Evolutionary conservation across 345 rosid species (phyloP).

Genomic region (Eucalyptus curtisii): DNA sequence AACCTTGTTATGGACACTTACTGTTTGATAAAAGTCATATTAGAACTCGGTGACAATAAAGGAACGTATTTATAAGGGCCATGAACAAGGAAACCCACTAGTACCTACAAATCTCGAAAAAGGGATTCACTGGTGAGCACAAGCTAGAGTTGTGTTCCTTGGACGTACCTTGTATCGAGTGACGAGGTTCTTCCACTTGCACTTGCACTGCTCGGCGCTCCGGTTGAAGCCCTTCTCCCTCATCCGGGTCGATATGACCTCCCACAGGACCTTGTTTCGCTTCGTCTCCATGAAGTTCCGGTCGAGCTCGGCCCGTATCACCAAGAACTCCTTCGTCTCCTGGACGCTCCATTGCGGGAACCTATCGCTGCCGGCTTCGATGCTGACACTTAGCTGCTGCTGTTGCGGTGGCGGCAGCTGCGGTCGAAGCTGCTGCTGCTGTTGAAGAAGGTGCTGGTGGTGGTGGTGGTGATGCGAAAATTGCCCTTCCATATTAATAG

Average conservation of each 20-base stretch:
- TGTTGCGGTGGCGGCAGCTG: conserved; percentile 25
- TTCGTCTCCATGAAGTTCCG: conserved; percentile 90
- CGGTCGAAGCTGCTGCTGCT: conserved; percentile 3
- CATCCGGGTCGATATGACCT: conserved; percentile 62
- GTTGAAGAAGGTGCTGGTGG: conserved; percentile 22
- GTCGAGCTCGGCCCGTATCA: conserved; percentile 77
- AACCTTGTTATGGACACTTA: neutral
- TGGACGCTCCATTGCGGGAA: conserved; percentile 95
- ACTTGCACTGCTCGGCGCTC: conserved; percentile 98
- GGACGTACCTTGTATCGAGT: conserved; percentile 81
- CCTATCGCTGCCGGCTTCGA: conserved; percentile 34
- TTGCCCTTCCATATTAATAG: conserved; percentile 38
- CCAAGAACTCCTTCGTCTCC: conserved; percentile 79
- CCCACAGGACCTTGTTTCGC: conserved; percentile 91
- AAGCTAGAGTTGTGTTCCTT: neutral
- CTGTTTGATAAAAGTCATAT: neutral
- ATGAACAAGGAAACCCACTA: neutral
- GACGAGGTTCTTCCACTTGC: conserved; percentile 98
- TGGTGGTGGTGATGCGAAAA: conserved; percentile 21
- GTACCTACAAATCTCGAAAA: neutral
- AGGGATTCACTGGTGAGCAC: neutral
- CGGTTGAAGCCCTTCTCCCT: conserved; percentile 76
- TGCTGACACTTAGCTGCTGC: conserved; percentile 27
- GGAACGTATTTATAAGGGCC: neutral
- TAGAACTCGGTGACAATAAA: neutral